phyloP scores from a whole-genome alignment of 2,329 filamentous ascomycete genomes.

The Boeremia lycopersici region DNA sequence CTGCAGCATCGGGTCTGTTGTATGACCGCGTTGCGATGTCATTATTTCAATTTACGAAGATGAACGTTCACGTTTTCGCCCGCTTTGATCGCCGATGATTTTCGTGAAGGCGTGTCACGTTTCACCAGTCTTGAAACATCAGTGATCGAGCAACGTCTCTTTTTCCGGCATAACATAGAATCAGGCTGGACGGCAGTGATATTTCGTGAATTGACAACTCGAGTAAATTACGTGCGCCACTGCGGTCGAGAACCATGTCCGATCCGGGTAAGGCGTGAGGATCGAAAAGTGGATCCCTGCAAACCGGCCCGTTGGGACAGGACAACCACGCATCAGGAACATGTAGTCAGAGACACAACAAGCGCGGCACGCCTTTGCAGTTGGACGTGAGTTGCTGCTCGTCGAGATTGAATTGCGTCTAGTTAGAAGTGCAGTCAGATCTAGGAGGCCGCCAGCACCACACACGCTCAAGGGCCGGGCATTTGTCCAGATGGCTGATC shows the following conservation, averaged over 20 bases:
- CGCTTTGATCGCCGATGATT: constrained; percentile 6
- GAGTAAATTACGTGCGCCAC: not conserved
- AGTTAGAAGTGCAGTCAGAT: too few relatives aligned
- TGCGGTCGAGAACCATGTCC: constrained; percentile 5
- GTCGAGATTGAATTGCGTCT: not conserved
- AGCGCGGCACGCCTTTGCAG: not conserved
- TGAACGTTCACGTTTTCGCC: constrained; percentile 8
- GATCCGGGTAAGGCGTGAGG: constrained; percentile 8
- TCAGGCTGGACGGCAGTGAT: not conserved
- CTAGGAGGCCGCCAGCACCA: not conserved
- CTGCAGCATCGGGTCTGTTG: constrained; percentile 22
- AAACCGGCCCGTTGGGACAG: constrained; percentile 8
- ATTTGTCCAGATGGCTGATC: constrained; percentile 20
- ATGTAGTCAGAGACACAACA: constrained; percentile 16
- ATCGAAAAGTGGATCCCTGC: constrained; percentile 8
- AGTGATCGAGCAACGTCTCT: not conserved
- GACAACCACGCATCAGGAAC: constrained; percentile 11
- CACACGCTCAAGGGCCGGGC: constrained; percentile 3
- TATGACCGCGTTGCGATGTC: constrained; percentile 17
- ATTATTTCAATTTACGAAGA: constrained; percentile 18
- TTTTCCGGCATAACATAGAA: not conserved
- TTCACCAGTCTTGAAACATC: constrained; percentile 6
- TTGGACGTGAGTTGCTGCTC: not conserved
- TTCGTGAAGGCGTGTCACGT: constrained; percentile 1
- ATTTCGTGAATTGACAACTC: not conserved